phyloP scores from a whole-genome alignment of 768 basidiomycete species.

The Suillus clintonianus region DNA sequence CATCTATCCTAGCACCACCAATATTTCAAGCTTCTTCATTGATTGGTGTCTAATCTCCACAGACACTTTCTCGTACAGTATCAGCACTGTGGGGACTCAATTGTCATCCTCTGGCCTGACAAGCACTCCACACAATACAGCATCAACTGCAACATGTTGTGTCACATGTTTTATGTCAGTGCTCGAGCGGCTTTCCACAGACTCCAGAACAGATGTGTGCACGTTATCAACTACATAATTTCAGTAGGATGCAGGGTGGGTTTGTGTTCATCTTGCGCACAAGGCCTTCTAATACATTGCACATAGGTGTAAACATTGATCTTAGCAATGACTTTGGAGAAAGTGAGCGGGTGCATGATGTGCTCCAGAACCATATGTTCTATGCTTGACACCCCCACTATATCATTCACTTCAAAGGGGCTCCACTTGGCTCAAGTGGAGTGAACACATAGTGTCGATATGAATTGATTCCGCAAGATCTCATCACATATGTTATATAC shows the following conservation, averaged over 20 bases:
- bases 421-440: no score
- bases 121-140: neutral
- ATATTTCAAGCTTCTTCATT: no score
- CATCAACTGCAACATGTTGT: neutral
- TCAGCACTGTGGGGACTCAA: no score
- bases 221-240: neutral
- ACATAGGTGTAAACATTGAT: neutral
- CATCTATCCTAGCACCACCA: no score
- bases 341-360: neutral
- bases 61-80: no score
- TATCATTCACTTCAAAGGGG: neutral
- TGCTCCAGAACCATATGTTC: neutral
- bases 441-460: neutral
- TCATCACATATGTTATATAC: no score
- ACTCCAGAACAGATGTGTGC: neutral
- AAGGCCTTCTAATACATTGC: neutral
- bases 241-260: neutral
- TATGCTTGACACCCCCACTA: neutral
- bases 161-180: neutral
- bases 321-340: neutral
- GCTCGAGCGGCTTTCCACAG: neutral
- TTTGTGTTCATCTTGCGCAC: neutral
- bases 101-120: no score
- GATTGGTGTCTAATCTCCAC: no score
- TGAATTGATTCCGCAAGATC: no score